These are phyloP conservation scores for Chrysoporthe cubensis DNA, from an alignment of 2,329 filamentous ascomycete species.

Conservation along the genomic window DNA sequence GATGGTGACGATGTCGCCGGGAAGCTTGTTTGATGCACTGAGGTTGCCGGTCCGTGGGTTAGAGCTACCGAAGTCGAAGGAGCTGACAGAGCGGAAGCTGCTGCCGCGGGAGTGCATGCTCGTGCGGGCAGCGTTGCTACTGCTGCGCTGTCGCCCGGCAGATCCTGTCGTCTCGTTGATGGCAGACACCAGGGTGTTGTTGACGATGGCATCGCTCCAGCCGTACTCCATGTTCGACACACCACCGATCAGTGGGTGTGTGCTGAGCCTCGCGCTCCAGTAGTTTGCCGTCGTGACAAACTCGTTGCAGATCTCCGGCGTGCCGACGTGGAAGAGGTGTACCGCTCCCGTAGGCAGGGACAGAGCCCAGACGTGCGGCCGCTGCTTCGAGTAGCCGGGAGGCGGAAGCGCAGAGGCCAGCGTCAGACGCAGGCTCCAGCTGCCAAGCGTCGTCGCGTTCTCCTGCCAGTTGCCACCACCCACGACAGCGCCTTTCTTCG, in stretches of 20 bases:
- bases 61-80: conserved; percentile 66
- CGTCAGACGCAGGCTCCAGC: conserved; percentile 86
- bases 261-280: conserved; percentile 93
- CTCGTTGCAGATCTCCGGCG: conserved; percentile 89
- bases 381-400: conserved; percentile 87
- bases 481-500: conserved; percentile 67
- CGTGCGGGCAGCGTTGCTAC: conserved; percentile 49
- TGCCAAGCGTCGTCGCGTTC: conserved; percentile 86
- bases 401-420: conserved; percentile 88
- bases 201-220: conserved; percentile 86
- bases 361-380: conserved; percentile 92
- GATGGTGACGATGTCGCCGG: conserved; percentile 83
- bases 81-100: conserved; percentile 55
- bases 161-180: conserved; percentile 51
- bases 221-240: conserved; percentile 98
- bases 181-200: conserved; percentile 57
- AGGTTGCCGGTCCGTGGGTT: conserved; percentile 54
- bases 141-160: conserved; percentile 46
- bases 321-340: conserved; percentile 97
- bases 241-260: conserved; percentile 88
- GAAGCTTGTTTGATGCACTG: conserved; percentile 57
- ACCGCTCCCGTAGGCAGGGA: conserved; percentile 91
- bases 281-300: conserved; percentile 96
- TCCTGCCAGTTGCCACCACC: conserved; percentile 98
- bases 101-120: conserved; percentile 52